Evolutionary conservation across 148 eudicot genomes (phyloP).

Genomic region (Vaccinium vitisidaea): DNA sequence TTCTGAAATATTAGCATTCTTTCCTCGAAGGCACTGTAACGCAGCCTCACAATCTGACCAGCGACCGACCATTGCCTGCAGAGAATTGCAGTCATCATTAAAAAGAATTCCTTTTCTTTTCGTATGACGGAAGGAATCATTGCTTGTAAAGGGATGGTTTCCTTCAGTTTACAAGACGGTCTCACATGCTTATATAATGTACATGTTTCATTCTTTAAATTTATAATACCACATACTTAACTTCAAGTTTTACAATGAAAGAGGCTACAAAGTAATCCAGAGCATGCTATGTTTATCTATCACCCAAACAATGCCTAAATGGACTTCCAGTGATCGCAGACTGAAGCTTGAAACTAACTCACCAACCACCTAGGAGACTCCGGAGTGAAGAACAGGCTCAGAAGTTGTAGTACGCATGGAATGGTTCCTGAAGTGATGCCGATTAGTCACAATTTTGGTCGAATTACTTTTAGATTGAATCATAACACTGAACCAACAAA

Average conservation of each 20-base stretch:
- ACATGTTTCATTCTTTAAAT: background rate
- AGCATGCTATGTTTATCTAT: background rate
- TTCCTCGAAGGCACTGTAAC: slow-evolving; percentile 53
- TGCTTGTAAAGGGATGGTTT: background rate
- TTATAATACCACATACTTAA: background rate
- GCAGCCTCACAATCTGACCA: slow-evolving; percentile 56
- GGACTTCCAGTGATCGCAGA: too few species aligned
- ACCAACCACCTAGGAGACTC: slow-evolving; percentile 90
- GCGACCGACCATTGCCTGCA: slow-evolving; percentile 51
- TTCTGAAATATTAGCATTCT: slow-evolving; percentile 36
- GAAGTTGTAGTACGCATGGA: slow-evolving; percentile 55
- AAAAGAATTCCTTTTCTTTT: background rate
- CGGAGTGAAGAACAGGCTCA: slow-evolving; percentile 61
- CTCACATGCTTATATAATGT: background rate
- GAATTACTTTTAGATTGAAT: background rate
- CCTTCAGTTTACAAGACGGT: background rate
- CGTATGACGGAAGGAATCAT: background rate
- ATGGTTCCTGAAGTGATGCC: slow-evolving; percentile 43
- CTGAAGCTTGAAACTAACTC: slow-evolving; percentile 22
- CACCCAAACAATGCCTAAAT: background rate
- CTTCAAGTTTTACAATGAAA: background rate
- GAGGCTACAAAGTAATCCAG: background rate
- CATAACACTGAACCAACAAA: background rate
- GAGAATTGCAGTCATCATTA: slow-evolving; percentile 3
- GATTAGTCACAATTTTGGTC: background rate